Evolutionary conservation across 129 eudicot genomes (phyloP).

Genomic region (Cynara cardunculus): DNA sequence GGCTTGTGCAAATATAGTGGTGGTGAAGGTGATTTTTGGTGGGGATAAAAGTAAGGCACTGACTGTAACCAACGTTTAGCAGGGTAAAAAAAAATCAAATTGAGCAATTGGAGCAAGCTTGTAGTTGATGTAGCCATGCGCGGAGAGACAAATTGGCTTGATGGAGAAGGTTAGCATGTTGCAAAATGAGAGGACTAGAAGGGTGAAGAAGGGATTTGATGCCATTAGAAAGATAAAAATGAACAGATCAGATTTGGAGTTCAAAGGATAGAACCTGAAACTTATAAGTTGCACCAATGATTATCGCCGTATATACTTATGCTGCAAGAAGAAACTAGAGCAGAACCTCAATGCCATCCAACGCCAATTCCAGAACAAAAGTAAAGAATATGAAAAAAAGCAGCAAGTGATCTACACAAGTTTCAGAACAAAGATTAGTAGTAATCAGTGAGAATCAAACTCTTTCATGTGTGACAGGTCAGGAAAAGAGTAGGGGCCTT

Average conservation of each 20-base stretch:
- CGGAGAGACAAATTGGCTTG: neutral
- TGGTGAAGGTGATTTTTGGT: neutral
- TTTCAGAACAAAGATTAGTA: neutral
- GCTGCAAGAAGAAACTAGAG: neutral
- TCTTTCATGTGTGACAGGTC: neutral
- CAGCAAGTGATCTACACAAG: neutral
- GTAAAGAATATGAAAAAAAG: neutral
- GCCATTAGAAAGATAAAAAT: neutral
- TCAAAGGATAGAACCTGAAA: neutral
- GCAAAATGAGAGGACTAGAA: too few relatives aligned
- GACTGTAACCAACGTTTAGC: neutral
- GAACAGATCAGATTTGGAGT: neutral
- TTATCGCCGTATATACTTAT: neutral
- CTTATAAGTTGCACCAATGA: neutral
- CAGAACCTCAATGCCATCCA: neutral
- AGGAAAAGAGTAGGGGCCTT: neutral
- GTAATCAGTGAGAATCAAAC: neutral
- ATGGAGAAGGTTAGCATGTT: too few relatives aligned
- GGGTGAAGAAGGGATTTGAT: neutral
- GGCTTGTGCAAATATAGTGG: neutral
- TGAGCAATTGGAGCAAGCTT: neutral
- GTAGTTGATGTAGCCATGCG: neutral
- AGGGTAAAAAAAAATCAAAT: neutral
- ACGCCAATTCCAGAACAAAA: neutral
- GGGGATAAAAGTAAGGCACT: neutral